Evolutionary conservation across 177 flowering plant species (phyloP).

Genomic region (Vitis hybrid): DNA sequence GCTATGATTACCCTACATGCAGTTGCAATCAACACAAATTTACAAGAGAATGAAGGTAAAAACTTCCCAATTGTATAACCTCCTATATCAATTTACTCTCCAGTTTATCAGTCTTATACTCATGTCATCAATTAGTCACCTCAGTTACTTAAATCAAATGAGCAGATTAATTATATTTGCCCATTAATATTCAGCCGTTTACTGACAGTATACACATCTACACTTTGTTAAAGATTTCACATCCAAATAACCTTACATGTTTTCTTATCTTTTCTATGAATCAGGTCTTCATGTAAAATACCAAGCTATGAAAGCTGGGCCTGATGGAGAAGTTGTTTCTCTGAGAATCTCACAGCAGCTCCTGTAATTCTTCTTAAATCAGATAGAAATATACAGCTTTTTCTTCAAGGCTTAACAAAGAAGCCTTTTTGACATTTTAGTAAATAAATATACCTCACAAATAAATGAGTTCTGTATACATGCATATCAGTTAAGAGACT

Average conservation of each 20-base stretch:
- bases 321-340: slow-evolving; percentile 70
- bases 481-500: too few relatives aligned
- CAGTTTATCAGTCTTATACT: background rate
- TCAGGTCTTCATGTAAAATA: slow-evolving; percentile 80
- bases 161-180: background rate
- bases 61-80: background rate
- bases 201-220: background rate
- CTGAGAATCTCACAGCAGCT: slow-evolving; percentile 96
- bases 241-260: background rate
- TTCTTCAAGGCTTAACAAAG: background rate
- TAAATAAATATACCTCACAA: background rate
- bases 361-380: slow-evolving; percentile 31
- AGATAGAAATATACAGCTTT: background rate
- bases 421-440: background rate
- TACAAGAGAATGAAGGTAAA: slow-evolving; percentile 82
- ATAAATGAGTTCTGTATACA: too few relatives aligned
- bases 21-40: slow-evolving; percentile 86
- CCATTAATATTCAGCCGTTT: background rate
- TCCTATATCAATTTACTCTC: background rate
- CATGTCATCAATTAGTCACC: background rate
- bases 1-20: slow-evolving; percentile 64
- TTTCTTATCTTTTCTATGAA: slow-evolving; percentile 5
- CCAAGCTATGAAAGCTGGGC: slow-evolving; percentile 73
- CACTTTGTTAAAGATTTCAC: background rate
- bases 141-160: background rate